Base-by-base conservation (phyloP, 192 early-diverging fungal genomes). In the Oehlia diaphana region DNA sequence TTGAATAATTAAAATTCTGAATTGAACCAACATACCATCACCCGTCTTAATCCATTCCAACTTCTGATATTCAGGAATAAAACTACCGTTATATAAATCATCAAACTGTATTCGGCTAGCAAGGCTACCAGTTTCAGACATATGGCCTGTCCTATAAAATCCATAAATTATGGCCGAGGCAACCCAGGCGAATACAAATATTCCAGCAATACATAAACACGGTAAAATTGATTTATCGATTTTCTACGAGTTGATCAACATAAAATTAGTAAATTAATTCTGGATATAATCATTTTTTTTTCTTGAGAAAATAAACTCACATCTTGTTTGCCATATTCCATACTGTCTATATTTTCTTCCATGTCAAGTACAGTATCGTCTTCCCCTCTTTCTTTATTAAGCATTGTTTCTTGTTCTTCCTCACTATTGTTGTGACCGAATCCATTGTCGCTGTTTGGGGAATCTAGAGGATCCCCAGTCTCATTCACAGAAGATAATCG, bases 311-410 rank as follows among this genome's bases (percentile, higher is more conserved):
- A 1, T 47, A 47, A 16, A 53, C 63, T 44, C 58, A 67, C 64
- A 12, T 37, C 42, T 31, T 66, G 5, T 16, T 50, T 63, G 3
- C n/a, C 23, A 53, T 47, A 67, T 0, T 62, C 26, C 6, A 68
- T 26, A 8, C 31, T 9, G 6, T 63, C 58, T 9, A 23, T 6
- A 64, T 47, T 63, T 61, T 66, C 63, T 13, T 68, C 76, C 3
- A 78, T 14, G 23, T 78, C 76, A 14, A 78, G 63, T 31, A 78
- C 23, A 47, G 65, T 78, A 50, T 74, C 72, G 14, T 78, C 76
- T 35, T 78, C 64, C 7, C 61, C 76, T 31, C 65, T 68, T 68
- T 68, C 66, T 49, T 65, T 49, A 26, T 47, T 64, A 2, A 76
- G 63, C 58, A 76, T 76, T 1, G n/a, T 76, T 13, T 76, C 75